phyloP scores from a whole-genome alignment of 1,139 yeast genomes.

The Williopsis jadinii region DNA sequence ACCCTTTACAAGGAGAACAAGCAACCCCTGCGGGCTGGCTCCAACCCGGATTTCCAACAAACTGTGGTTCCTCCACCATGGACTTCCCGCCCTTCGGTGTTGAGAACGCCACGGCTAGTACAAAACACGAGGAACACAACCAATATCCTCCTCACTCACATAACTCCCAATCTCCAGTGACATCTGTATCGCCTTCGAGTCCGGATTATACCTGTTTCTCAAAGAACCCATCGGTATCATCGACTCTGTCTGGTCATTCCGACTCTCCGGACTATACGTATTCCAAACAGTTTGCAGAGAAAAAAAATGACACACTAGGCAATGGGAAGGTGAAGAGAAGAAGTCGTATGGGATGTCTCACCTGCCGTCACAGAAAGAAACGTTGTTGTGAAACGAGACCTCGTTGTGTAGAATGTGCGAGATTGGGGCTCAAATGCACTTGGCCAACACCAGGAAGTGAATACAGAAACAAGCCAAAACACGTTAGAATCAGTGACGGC shows the following conservation, averaged over 20 bases:
- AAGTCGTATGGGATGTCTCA: slow-evolving; percentile 51
- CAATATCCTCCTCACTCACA: no score
- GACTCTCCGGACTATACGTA: slow-evolving; percentile 7
- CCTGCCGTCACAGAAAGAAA: slow-evolving; percentile 67
- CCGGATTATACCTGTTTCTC: background rate
- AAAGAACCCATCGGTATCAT: slow-evolving; percentile 5
- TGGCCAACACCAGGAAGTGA: slow-evolving; percentile 49
- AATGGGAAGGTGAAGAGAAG: slow-evolving; percentile 18
- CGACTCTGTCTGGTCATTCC: slow-evolving; percentile 2
- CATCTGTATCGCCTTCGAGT: background rate
- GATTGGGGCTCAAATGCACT: slow-evolving; percentile 47
- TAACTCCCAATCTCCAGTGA: background rate
- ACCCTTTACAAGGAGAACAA: no score
- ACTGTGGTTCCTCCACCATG: no score
- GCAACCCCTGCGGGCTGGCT: no score
- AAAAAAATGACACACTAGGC: background rate
- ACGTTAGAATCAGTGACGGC: slow-evolving; percentile 39
- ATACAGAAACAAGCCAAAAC: slow-evolving; percentile 39
- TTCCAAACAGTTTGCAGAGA: background rate
- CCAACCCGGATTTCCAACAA: no score
- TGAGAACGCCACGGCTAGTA: no score
- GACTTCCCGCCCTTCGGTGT: no score
- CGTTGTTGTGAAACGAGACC: slow-evolving; percentile 66
- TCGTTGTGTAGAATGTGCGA: slow-evolving; percentile 48
- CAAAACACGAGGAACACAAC: no score